A percentile compares a stretch with the other conserved stretches of the same genome.
Conservation (phyloP, 352 stramenopile genomes). For the Lagenidium giganteum region DNA sequence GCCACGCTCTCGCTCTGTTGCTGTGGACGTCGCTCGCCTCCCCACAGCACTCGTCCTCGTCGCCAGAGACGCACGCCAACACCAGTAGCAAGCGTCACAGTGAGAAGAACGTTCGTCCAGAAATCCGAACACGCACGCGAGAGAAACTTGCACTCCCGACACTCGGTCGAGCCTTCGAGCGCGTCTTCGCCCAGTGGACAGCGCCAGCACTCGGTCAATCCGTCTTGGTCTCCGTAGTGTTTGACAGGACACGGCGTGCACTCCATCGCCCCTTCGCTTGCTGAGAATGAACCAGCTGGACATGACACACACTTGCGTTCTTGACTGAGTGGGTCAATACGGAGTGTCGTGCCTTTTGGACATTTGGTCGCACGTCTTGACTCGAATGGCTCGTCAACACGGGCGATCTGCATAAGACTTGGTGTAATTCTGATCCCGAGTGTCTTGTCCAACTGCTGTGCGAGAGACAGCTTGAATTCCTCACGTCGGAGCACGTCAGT, state of each 20-base stretch:
- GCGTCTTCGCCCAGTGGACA: conserved; percentile 35
- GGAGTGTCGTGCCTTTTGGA: conserved; percentile 12
- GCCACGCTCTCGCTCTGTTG: conserved; percentile 34
- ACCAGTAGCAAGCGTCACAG: conserved; percentile 16
- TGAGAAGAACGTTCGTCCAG: conserved; percentile 37
- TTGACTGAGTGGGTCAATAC: background rate
- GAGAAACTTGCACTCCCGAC: conserved; percentile 44
- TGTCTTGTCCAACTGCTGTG: conserved; percentile 5
- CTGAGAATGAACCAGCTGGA: conserved; percentile 24
- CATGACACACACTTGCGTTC: conserved; percentile 20
- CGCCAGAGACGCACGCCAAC: conserved; percentile 15
- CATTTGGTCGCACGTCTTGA: conserved; percentile 9
- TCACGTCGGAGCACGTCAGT: conserved; percentile 1
- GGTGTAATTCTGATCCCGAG: background rate
- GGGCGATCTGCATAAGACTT: background rate
- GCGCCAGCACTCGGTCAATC: conserved; percentile 24
- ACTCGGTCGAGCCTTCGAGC: conserved; percentile 23
- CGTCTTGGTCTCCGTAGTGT: conserved; percentile 32
- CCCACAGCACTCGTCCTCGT: conserved; percentile 23
- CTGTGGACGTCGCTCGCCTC: conserved; percentile 22
- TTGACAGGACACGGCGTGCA: conserved; percentile 31
- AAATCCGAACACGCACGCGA: conserved; percentile 51
- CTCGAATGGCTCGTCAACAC: conserved; percentile 1
- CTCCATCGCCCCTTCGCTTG: conserved; percentile 20
- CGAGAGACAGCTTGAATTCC: conserved; percentile 2